Evolutionary conservation across 108 stramenopile species (phyloP), one percentile per base, ranked within the genome.

Genomic region (Stephanodiscus triporus): DNA sequence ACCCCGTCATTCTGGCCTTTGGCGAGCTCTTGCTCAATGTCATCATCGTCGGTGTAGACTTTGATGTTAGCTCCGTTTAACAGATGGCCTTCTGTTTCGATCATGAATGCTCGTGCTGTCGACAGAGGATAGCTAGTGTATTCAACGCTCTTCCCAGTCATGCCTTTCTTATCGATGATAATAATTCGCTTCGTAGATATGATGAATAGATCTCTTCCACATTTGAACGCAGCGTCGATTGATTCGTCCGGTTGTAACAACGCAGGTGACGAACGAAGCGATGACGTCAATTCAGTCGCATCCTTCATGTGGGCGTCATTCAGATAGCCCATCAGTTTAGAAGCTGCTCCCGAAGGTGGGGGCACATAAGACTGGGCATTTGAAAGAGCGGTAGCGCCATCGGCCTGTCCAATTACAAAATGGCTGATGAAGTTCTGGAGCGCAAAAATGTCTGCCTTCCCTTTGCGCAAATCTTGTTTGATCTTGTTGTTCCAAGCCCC

Each of bases 401-500:
- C 78, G 0, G 73, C 84, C 32, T 69, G 51, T 1, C 89, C 88
- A 59, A 91, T 69, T 4, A 88, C 63, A 27, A 84, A 80, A 16
- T 85, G 85, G 0, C 86, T 73, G 49, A 91, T 73, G 42, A 87
- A 87, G 37, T 59, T 84, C 51, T 88, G 80, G 63, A 91, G 80
- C 0, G 85, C 29, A 80, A 68, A 23, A 32, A 68, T 75, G 55
- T 75, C 73, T 1, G 66, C 53, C 23, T 40, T 68, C 2, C 73
- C 66, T n/a, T 68, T 57, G 0, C 66, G 66, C 55, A 75, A 22
- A 29, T 75, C 73, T 26, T 75, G 73, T 16, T 75, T 53, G 32
- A 75, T 37, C 5, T 68, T 68, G 47, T 74, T 75, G 9, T 62
- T 27, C 75, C 75, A 80, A 37, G 38, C 62, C 0, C 68, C 82